Evolutionary conservation across 1,284 basidiomycete species (phyloP), one percentile per base, ranked within the genome.

Genomic region (Malassezia psittaci): DNA sequence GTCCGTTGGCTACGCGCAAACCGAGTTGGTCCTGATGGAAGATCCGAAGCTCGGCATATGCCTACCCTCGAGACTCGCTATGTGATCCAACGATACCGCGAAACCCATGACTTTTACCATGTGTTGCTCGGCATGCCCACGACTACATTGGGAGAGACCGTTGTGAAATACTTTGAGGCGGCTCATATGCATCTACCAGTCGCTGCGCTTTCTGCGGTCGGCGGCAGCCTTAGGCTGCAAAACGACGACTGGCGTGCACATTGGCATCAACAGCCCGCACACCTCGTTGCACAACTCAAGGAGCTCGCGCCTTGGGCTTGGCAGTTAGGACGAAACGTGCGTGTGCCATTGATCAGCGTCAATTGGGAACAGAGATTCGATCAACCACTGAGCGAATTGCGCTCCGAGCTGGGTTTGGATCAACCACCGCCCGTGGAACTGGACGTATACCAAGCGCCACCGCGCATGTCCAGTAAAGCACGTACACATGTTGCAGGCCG

Each of bases 321-420:
- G 51, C 82, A 83, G 55, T 86, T 86, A 57, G 90, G 89, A 1
- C 82, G 83, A 24, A 81, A 78, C 48, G 81, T 85, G 29, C 76
- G 77, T 1, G 79, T 79, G 65, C 87, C 85, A 64, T 76, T 98
- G 55, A 87, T 96, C 54, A 86, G 85, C 0, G 85, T 98, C 8
- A 90, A 91, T 68, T 98, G 93, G 94, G 93, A 98, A 77, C 81
- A 89, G 74, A 79, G 90, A 57, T 98, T 91, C 91, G 83, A 83
- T 53, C 84, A 88, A 75, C 81, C 87, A 54, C 77, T 93, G 4
- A 81, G 82, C 2, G 85, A 88, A 52, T 79, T 96, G 76, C 85
- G 87, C 75, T 79, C 76, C 59, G 86, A 90, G 69, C 78, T 93
- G 16, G 87, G 89, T n/a, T 91, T 71, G 53, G 45, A 67, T 41